Evolutionary conservation across 176 grass and related monocot genomes (phyloP).

Genomic region (Phoenix dactylifera): DNA sequence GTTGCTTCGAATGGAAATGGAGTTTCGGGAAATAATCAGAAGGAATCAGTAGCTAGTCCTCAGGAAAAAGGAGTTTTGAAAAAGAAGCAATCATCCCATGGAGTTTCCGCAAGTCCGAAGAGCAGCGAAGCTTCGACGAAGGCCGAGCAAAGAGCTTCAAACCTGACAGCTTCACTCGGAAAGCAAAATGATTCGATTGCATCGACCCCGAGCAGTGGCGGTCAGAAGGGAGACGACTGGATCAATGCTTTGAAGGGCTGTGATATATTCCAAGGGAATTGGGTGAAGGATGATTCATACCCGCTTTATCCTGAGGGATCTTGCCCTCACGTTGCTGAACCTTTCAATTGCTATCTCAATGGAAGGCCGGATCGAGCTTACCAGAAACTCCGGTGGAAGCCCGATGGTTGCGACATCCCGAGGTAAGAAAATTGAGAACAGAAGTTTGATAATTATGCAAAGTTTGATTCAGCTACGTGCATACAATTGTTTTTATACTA

Average conservation of each 20-base stretch:
- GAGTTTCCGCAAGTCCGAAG: conserved; percentile 4
- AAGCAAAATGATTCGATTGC: conserved; percentile 15
- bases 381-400: conserved; percentile 88
- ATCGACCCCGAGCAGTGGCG: conserved; percentile 8
- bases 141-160: conserved; percentile 3
- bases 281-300: conserved; percentile 74
- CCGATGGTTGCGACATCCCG: conserved; percentile 67
- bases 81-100: conserved; percentile 10
- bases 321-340: conserved; percentile 77
- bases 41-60: conserved; percentile 3
- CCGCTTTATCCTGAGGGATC: conserved; percentile 71
- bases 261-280: conserved; percentile 70
- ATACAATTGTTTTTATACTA: too few species aligned
- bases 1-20: conserved; percentile 24
- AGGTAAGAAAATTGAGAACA: conserved; percentile 37
- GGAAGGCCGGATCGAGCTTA: conserved; percentile 68
- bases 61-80: conserved; percentile 9
- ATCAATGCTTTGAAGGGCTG: conserved; percentile 63
- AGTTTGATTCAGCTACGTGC: too few species aligned
- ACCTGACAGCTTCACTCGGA: conserved; percentile 9
- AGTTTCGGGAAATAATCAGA: conserved; percentile 19
- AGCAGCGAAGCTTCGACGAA: background rate
- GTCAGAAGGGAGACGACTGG: conserved; percentile 29
- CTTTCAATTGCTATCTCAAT: conserved; percentile 84
- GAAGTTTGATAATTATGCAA: too few species aligned